Percentiles rank a stretch among this genome's conserved stretches.
Conservation (phyloP, 2,329 filamentous ascomycete species). For the Shiraia bambusicola region DNA sequence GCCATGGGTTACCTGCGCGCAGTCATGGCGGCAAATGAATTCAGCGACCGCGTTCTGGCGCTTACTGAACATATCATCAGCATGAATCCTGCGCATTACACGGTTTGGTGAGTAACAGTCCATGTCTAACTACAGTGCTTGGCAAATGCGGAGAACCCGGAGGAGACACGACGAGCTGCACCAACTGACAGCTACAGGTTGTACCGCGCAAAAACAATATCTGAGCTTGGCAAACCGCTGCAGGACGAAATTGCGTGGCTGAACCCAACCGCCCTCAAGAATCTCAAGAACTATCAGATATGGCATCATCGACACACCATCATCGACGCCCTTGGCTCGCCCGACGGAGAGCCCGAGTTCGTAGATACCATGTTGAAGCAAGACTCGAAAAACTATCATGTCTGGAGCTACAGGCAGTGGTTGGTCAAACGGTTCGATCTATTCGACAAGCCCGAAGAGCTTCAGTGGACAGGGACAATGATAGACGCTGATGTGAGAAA, state of each 20-base stretch:
- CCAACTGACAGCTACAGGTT: slow-evolving; percentile 55
- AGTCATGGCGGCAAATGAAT: slow-evolving; percentile 86
- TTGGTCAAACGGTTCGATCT: slow-evolving; percentile 65
- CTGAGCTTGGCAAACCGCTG: slow-evolving; percentile 65
- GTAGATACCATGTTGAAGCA: slow-evolving; percentile 76
- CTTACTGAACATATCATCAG: slow-evolving; percentile 88
- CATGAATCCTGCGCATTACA: slow-evolving; percentile 97
- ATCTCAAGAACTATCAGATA: slow-evolving; percentile 99
- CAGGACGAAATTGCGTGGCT: slow-evolving; percentile 80
- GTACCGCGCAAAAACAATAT: slow-evolving; percentile 80
- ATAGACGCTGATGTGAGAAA: slow-evolving; percentile 83
- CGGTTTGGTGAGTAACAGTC: slow-evolving; percentile 71
- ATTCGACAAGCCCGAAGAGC: slow-evolving; percentile 60
- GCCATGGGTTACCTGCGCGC: slow-evolving; percentile 92
- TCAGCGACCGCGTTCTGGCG: slow-evolving; percentile 72
- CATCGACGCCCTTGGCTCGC: slow-evolving; percentile 60
- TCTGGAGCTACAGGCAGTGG: slow-evolving; percentile 92
- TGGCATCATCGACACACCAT: slow-evolving; percentile 69
- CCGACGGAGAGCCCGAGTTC: slow-evolving; percentile 70
- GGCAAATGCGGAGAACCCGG: slow-evolving; percentile 1
- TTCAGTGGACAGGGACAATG: slow-evolving; percentile 69
- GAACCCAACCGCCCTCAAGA: slow-evolving; percentile 75
- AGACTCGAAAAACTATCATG: slow-evolving; percentile 97
- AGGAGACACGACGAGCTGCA: not conserved
- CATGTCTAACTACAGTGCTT: not conserved